phyloP scores from a whole-genome alignment of 176 grass and related monocot species.

The Eleusine coracana region DNA sequence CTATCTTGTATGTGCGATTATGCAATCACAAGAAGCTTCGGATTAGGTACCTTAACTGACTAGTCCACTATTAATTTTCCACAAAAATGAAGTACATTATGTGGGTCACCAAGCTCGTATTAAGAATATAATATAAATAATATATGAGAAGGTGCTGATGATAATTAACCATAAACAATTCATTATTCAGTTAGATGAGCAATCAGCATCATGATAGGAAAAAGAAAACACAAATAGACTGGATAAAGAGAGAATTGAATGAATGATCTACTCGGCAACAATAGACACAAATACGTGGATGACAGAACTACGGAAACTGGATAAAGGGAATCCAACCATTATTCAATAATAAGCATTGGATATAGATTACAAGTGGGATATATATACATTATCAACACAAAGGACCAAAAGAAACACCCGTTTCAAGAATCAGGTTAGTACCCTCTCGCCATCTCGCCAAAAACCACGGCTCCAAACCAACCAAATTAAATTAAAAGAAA shows the following conservation, averaged over 20 bases:
- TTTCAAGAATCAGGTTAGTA: not conserved
- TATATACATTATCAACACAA: constrained; percentile 2
- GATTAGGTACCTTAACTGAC: not conserved
- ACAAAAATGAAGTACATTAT: not conserved
- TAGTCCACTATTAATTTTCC: not conserved
- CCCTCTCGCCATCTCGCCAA: not conserved
- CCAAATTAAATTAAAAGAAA: not conserved
- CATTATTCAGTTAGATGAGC: constrained; percentile 35
- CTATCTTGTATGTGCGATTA: no score
- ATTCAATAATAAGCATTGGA: constrained; percentile 3
- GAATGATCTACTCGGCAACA: not conserved
- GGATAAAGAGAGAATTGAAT: constrained; percentile 20
- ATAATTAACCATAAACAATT: not conserved
- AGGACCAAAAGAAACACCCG: not conserved
- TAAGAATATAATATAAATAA: not conserved
- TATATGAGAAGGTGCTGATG: not conserved
- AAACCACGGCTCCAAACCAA: not conserved
- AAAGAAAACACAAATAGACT: not conserved
- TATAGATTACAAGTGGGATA: constrained; percentile 26
- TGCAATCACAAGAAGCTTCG: no score
- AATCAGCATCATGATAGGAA: not conserved
- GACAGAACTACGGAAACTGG: not conserved
- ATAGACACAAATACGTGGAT: constrained; percentile 1
- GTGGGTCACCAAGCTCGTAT: not conserved
- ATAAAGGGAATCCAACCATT: constrained; percentile 21